Conservation (phyloP, 805 yeast genomes). For the Teunomyces lycoperdinae region DNA sequence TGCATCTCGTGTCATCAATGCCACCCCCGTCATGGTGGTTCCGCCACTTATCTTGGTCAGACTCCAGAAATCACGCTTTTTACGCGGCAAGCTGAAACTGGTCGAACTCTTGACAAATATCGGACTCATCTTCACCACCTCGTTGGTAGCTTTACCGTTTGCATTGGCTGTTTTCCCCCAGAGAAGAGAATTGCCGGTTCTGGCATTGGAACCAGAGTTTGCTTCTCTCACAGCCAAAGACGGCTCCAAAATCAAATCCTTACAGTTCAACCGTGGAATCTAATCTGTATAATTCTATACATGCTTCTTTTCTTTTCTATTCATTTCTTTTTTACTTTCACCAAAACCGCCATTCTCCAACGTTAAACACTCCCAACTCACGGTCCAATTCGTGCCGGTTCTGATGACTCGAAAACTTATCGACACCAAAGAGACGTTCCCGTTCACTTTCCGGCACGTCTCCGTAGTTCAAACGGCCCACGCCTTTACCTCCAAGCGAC, state of each 20-base stretch:
- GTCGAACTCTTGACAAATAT: constrained; percentile 72
- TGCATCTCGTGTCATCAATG: constrained; percentile 88
- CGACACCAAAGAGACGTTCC: constrained; percentile 21
- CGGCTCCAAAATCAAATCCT: constrained; percentile 56
- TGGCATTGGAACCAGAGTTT: constrained; percentile 63
- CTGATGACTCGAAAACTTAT: constrained; percentile 35
- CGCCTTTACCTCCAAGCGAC: constrained; percentile 87
- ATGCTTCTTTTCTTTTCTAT: too few species aligned
- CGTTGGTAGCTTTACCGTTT: constrained; percentile 87
- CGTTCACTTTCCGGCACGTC: constrained; percentile 9
- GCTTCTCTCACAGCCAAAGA: constrained; percentile 55
- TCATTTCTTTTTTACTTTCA: too few species aligned
- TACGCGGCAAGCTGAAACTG: constrained; percentile 65
- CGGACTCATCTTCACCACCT: constrained; percentile 81
- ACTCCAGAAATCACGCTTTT: constrained; percentile 62
- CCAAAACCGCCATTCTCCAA: constrained; percentile 62
- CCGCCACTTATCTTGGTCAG: constrained; percentile 85
- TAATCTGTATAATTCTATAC: constrained; percentile 37
- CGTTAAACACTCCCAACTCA: constrained; percentile 41
- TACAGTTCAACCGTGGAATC: constrained; percentile 93
- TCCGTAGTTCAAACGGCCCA: constrained; percentile 45
- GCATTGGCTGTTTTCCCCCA: constrained; percentile 97
- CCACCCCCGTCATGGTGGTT: constrained; percentile 95
- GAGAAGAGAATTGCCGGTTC: constrained; percentile 59
- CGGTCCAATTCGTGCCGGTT: constrained; percentile 48